Base-by-base conservation (phyloP, 192 early-diverging fungal species). In the Piromyces finnis region DNA sequence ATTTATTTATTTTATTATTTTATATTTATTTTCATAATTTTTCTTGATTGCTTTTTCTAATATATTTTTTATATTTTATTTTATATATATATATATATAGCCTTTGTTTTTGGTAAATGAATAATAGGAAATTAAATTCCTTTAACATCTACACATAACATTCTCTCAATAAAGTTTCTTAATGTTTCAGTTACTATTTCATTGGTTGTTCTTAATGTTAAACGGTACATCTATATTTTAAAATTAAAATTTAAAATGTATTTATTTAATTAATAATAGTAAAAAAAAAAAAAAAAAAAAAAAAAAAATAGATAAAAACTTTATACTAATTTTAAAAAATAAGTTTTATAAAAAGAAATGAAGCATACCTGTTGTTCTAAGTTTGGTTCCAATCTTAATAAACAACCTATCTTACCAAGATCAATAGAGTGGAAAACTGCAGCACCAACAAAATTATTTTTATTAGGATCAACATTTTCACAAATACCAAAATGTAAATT, bases 151-250 rank as follows among this genome's bases (percentile, higher is more conserved):
- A 51, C 18, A 22, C 41, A 51, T 22, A 51, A 18, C 41, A 51
- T 51, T 51, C 41, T 51, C 22, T 51, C 41, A 51, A 81, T 30
- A 28, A 81, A 81, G 29, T 77, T 77, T 78, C 79, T 81, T 29
- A 81, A 78, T 1, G 80, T 83, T 68, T 87, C 86, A n/a, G 94
- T 91, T 15, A 95, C 91, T 12, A 82, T 82, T 30, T 94, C 92
- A 83, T 92, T 96, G 0, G 97, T 97, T 27, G 95, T 90, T 27
- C 96, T 89, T n/a, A 97, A 84, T 5, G 96, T 98, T 29, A 97
- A 82, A 3, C 97, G 92, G 80, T 91, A 95, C 91, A 96, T 92
- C 89, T 96, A 29, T n/a, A 29, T n/a, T 29, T 32, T 18, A 80
- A 39, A 22, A 18, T 28, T 18, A 22, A 92, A 91, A 35, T 35